Percentiles rank a stretch among this genome's conserved stretches.
Evolutionary conservation across 2,329 filamentous ascomycete species (phyloP).

Genomic region (Pyricularia pennisetigena): DNA sequence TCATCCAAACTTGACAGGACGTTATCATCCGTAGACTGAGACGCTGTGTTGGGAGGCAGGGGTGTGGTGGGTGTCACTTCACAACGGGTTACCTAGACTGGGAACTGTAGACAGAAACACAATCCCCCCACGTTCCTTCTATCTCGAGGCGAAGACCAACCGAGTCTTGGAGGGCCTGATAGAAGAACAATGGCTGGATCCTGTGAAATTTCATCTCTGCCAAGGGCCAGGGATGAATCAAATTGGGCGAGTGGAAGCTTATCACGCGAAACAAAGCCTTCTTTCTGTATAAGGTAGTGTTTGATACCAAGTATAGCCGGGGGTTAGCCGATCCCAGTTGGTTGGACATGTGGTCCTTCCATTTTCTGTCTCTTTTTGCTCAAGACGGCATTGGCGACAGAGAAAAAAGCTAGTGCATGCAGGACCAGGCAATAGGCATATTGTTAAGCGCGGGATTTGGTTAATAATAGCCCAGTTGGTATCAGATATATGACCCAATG

Average conservation of each 20-base stretch:
- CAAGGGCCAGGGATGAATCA: too few species aligned
- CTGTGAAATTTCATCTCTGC: too few species aligned
- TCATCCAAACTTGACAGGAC: background rate
- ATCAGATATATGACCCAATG: background rate
- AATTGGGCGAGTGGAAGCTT: too few species aligned
- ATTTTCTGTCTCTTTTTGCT: background rate
- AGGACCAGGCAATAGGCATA: background rate
- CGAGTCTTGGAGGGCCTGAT: too few species aligned
- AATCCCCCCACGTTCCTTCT: too few species aligned
- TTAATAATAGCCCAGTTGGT: background rate
- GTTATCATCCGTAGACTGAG: background rate
- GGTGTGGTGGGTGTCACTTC: background rate
- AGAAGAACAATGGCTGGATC: too few species aligned
- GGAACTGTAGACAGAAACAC: too few species aligned
- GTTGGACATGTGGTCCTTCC: background rate
- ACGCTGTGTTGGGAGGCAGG: background rate
- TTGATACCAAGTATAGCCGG: background rate
- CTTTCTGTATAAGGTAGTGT: background rate
- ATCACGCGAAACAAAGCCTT: too few species aligned
- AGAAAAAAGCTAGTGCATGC: too few species aligned
- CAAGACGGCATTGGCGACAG: background rate
- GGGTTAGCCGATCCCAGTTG: background rate
- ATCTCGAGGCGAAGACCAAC: too few species aligned
- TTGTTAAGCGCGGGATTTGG: background rate
- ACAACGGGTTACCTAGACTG: background rate